These are phyloP conservation scores for Blastocystis sp. DNA, from an alignment of 352 stramenopile genomes.

Conservation along the genomic window DNA sequence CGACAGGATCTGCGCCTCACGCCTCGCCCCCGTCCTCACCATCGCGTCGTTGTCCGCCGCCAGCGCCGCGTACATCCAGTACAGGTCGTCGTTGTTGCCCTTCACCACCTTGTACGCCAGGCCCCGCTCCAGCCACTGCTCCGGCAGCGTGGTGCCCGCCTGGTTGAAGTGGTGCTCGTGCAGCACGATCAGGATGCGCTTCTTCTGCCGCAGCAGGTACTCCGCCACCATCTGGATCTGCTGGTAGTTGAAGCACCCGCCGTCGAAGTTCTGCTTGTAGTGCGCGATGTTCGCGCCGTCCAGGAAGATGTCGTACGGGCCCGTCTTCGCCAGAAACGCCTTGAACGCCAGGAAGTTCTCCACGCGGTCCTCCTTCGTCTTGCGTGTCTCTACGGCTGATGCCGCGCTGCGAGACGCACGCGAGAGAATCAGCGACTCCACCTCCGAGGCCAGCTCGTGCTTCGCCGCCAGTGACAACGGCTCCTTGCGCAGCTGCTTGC, in stretches of 20 bases:
- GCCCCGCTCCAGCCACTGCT: slow-evolving; percentile 76
- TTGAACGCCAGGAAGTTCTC: slow-evolving; percentile 82
- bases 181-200: slow-evolving; percentile 88
- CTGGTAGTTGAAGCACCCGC: slow-evolving; percentile 86
- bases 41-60: slow-evolving; percentile 70
- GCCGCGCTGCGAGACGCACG: neutral
- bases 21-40: slow-evolving; percentile 70
- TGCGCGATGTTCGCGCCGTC: slow-evolving; percentile 97
- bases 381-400: slow-evolving; percentile 75
- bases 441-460: slow-evolving; percentile 1
- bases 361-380: slow-evolving; percentile 75
- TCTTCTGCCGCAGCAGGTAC: slow-evolving; percentile 82
- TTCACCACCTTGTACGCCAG: slow-evolving; percentile 86
- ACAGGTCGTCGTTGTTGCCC: slow-evolving; percentile 98
- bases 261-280: slow-evolving; percentile 91
- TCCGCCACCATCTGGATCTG: slow-evolving; percentile 89
- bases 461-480: slow-evolving; percentile 5
- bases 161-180: slow-evolving; percentile 88
- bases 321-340: slow-evolving; percentile 77
- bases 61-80: slow-evolving; percentile 93
- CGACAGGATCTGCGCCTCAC: slow-evolving; percentile 81
- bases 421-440: slow-evolving; percentile 21
- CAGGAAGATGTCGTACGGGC: slow-evolving; percentile 86
- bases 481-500: neutral
- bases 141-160: slow-evolving; percentile 80